Evolutionary conservation across 1,284 basidiomycete genomes (phyloP).

Genomic region (Trametes polyzona): DNA sequence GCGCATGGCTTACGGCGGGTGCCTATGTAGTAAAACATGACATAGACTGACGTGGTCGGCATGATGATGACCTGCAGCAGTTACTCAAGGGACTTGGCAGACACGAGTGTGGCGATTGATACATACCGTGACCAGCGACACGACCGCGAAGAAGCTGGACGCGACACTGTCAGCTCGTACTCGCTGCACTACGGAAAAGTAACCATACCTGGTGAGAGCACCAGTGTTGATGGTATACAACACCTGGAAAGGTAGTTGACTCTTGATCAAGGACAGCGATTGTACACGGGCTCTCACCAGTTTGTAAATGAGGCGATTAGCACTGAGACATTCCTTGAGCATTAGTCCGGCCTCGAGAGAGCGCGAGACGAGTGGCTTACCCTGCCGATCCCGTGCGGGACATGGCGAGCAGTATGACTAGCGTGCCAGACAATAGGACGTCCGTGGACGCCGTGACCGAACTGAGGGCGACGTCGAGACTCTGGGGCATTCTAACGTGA

Average conservation of each 20-base stretch:
- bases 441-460: conserved; percentile 14
- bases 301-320: conserved; percentile 21
- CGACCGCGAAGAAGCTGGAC: conserved; percentile 10
- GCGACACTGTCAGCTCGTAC: neutral
- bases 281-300: conserved; percentile 1
- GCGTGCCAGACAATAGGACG: conserved; percentile 15
- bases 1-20: conserved; percentile 6
- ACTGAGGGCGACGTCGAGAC: conserved; percentile 17
- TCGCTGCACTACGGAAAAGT: too few relatives aligned
- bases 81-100: too few relatives aligned
- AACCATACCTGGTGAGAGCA: conserved; percentile 8
- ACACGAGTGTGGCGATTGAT: neutral
- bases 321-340: neutral
- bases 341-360: neutral
- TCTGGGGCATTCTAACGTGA: neutral
- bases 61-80: conserved; percentile 4
- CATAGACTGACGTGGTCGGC: conserved; percentile 13
- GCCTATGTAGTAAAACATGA: conserved; percentile 24
- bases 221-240: conserved; percentile 20
- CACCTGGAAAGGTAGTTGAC: conserved; percentile 5
- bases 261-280: neutral
- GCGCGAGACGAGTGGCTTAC: neutral
- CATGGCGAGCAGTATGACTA: conserved; percentile 14
- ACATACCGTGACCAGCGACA: conserved; percentile 11
- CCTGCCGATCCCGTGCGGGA: conserved; percentile 19